Evolutionary conservation across 805 yeast species (phyloP).

Genomic region (Lachancea cidri): DNA sequence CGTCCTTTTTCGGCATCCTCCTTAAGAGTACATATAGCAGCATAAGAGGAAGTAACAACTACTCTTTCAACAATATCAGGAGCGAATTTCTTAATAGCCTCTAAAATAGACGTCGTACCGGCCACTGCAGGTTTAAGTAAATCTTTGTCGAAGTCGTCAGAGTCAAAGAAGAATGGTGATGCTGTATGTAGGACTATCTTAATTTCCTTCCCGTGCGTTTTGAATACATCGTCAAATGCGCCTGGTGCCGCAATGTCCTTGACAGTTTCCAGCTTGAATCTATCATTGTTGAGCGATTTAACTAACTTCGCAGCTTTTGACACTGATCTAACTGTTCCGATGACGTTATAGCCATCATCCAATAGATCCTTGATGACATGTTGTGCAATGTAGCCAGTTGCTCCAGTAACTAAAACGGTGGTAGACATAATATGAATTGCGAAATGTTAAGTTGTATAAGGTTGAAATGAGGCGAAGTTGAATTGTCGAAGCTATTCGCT

Average conservation of each 20-base stretch:
- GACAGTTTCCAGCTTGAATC: conserved; percentile 42
- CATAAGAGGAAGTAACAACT: conserved; percentile 50
- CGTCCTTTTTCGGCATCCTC: conserved; percentile 33
- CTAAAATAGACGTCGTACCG: conserved; percentile 50
- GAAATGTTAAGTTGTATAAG: too few relatives aligned
- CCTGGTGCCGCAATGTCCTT: conserved; percentile 40
- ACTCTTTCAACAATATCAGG: conserved; percentile 44
- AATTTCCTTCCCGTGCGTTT: conserved; percentile 44
- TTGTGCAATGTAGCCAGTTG: conserved; percentile 47
- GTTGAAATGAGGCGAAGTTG: too few relatives aligned
- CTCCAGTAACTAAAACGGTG: conserved; percentile 42
- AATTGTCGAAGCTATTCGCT: too few relatives aligned
- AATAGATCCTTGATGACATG: conserved; percentile 39
- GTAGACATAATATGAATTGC: conserved; percentile 4
- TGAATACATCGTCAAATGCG: conserved; percentile 44
- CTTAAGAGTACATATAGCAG: conserved; percentile 38
- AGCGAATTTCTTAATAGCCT: conserved; percentile 40
- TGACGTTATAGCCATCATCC: conserved; percentile 37
- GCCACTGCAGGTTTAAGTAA: conserved; percentile 51
- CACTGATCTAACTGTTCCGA: conserved; percentile 41
- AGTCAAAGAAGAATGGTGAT: conserved; percentile 47
- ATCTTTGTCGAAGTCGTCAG: conserved; percentile 42
- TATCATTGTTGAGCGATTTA: conserved; percentile 23
- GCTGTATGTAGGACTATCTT: conserved; percentile 56
- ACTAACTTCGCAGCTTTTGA: conserved; percentile 34